Conservation (phyloP, 768 basidiomycete species). For the Crepidotus variabilis region DNA sequence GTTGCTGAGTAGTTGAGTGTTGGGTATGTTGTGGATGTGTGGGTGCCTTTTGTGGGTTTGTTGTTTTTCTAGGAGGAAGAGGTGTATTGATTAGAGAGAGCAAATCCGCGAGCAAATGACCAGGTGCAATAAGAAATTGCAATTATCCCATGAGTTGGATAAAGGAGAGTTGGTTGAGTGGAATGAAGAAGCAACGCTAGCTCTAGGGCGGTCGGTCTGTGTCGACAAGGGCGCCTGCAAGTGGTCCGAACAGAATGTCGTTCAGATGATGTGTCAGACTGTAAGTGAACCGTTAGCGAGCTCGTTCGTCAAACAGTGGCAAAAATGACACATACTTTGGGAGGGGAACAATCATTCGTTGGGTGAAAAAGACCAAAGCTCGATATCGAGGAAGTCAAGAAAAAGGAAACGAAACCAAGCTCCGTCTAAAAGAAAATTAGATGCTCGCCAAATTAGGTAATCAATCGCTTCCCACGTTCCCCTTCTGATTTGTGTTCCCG, state of each 20-base stretch:
- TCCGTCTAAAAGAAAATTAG: conserved; percentile 11
- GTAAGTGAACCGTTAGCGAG: conserved; percentile 12
- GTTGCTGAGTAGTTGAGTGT: not conserved
- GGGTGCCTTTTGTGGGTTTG: conserved; percentile 15
- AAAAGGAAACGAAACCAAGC: conserved; percentile 14
- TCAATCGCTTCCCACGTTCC: not conserved
- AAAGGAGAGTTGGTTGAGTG: conserved; percentile 14
- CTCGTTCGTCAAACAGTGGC: not conserved
- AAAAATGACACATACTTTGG: conserved; percentile 22
- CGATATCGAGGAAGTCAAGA: conserved; percentile 16
- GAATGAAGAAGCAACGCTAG: conserved; percentile 18
- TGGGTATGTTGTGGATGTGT: conserved; percentile 6
- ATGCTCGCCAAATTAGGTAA: conserved; percentile 7
- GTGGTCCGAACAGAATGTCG: conserved; percentile 61
- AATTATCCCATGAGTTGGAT: conserved; percentile 57
- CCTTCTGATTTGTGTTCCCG: not conserved
- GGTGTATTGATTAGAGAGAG: conserved; percentile 10
- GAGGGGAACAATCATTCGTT: conserved; percentile 55
- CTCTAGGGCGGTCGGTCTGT: conserved; percentile 79
- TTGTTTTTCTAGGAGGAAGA: conserved; percentile 25
- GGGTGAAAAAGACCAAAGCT: conserved; percentile 18
- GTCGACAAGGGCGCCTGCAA: conserved; percentile 56
- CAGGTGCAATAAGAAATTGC: conserved; percentile 32
- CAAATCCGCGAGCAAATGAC: conserved; percentile 30
- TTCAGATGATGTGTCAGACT: conserved; percentile 47